These are phyloP conservation scores for Corymbia maculata DNA, from an alignment of 345 rosid species.

Conservation along the genomic window DNA sequence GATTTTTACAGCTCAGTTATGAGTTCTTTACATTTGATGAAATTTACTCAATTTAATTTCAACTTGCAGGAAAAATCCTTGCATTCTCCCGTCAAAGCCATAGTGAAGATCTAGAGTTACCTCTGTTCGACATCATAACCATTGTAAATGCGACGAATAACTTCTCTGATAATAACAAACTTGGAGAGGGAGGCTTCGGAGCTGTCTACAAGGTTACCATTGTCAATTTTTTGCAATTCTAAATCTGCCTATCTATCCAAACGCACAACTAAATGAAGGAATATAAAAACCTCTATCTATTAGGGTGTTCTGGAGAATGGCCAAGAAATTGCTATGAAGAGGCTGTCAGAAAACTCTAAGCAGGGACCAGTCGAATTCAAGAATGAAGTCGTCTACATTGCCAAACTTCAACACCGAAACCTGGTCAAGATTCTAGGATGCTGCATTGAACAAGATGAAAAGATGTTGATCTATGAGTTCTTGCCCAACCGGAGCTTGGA, in stretches of 20 bases:
- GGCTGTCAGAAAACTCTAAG: neutral
- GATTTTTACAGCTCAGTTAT: neutral
- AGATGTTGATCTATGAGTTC: neutral
- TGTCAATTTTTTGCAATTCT: neutral
- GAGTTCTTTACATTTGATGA: neutral
- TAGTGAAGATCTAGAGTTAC: neutral
- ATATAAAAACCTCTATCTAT: neutral
- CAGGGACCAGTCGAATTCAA: neutral
- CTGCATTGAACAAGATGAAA: neutral
- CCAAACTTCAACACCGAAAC: neutral
- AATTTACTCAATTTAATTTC: neutral
- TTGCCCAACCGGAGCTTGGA: slow-evolving; percentile 1
- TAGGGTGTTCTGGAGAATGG: slow-evolving; percentile 2
- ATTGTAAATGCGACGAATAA: neutral
- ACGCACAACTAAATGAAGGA: neutral
- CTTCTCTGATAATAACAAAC: neutral
- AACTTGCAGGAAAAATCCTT: neutral
- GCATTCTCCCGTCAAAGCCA: neutral
- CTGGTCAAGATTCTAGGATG: neutral
- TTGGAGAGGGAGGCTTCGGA: slow-evolving; percentile 5
- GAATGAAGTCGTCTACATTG: neutral
- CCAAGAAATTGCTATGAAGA: slow-evolving; percentile 4
- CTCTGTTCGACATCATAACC: neutral
- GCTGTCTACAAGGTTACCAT: neutral
- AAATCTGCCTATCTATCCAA: neutral